Conservation (phyloP, 352 stramenopile genomes). For the Globisporangium ultimum region DNA sequence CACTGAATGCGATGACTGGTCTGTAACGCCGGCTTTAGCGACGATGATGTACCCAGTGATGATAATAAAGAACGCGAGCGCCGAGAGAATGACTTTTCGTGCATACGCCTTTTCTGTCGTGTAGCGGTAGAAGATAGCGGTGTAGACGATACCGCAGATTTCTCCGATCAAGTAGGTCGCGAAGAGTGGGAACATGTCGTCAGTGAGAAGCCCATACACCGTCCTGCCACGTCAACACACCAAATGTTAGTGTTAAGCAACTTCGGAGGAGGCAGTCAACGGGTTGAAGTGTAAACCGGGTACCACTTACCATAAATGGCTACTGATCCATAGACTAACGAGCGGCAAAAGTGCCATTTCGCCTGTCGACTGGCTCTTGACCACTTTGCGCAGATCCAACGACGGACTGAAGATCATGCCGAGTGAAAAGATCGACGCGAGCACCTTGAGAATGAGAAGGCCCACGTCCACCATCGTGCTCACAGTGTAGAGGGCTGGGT, state of each 20-base stretch:
- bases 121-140: conserved; percentile 20
- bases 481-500: no score
- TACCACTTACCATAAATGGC: conserved; percentile 16
- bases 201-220: conserved; percentile 10
- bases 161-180: conserved; percentile 29
- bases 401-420: conserved; percentile 27
- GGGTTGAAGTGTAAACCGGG: not conserved
- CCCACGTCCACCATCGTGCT: conserved; percentile 2
- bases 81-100: not conserved
- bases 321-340: conserved; percentile 8
- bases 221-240: not conserved
- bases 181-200: conserved; percentile 28
- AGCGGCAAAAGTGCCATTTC: conserved; percentile 16
- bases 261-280: not conserved
- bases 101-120: conserved; percentile 11
- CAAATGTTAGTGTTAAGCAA: not conserved
- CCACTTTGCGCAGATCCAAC: conserved; percentile 10
- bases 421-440: conserved; percentile 24
- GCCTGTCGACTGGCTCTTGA: conserved; percentile 6
- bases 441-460: conserved; percentile 10
- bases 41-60: conserved; percentile 9
- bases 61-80: not conserved
- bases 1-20: conserved; percentile 4
- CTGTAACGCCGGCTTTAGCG: conserved; percentile 2
- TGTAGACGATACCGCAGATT: conserved; percentile 21